Evolutionary conservation across 176 grass and related monocot species (phyloP), one percentile per base, ranked within the genome.

Genomic region (Rhipidocladum racemiflorum): DNA sequence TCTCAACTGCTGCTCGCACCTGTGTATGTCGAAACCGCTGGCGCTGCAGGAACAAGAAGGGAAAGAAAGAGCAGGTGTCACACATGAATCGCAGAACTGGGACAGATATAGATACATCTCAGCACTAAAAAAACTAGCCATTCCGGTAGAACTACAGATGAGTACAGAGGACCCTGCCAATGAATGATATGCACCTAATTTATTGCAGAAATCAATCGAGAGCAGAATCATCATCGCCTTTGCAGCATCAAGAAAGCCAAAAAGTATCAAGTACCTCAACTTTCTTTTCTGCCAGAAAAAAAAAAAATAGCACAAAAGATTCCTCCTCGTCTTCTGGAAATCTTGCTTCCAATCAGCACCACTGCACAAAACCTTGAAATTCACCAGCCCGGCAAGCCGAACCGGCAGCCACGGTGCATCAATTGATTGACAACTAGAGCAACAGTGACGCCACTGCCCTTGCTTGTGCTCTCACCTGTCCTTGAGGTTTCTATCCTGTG

Each of bases 181-280:
- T 43, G 23, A 63, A 42, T 87, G 38, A 12, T 61, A 69, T 75
- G 72, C 69, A 12, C 24, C 24, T 13, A 45, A 21, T 78, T 78
- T 32, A 66, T 51, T 48, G 60, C 59, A 25, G 38, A 49, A 59
- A 82, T 77, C 67, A 57, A 65, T 89, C 65, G 82, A 85, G 65
- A 86, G 66, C n/a, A 85, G 53, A 34, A 45, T 45, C 63, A 49
- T 48, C 65, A 77, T 78, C 59, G 45, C 86, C 59, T 83, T 90
- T 85, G 39, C 68, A 72, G 71, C 63, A 24, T 46, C 66, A 78
- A 77, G n/a, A 86, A 81, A 86, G 49, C 79, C 83, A 86, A 49
- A 24, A 74, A 65, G 30, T 23, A 59, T 61, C 29, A 83, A 60
- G 38, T 78, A 78, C 78, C 72, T 70, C 14, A 27, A 53, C 23